phyloP scores from a whole-genome alignment of 495 filamentous ascomycete species.

The Xylaria intraflava region DNA sequence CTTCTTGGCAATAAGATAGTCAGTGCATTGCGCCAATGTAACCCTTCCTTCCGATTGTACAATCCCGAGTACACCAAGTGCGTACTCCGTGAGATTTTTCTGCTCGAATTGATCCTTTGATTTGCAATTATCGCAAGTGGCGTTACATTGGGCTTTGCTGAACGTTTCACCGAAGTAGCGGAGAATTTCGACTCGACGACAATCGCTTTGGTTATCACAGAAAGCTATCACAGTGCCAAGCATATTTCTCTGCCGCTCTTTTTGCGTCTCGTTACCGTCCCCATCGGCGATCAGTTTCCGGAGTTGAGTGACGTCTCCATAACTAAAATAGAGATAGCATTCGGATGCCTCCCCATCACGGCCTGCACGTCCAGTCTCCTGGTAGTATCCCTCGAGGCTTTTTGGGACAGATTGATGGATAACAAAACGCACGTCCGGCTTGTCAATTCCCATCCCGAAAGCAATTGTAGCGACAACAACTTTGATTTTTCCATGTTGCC shows the following conservation, averaged over 20 bases:
- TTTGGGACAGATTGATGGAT: conserved; percentile 89
- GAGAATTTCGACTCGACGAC: conserved; percentile 80
- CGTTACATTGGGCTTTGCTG: conserved; percentile 58
- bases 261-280: conserved; percentile 69
- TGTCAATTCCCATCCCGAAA: conserved; percentile 99
- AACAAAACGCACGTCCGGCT: conserved; percentile 89
- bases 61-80: conserved; percentile 57
- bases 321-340: conserved; percentile 85
- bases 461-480: conserved; percentile 99
- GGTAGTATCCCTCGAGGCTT: conserved; percentile 96
- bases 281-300: conserved; percentile 70
- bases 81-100: conserved; percentile 70
- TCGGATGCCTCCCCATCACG: conserved; percentile 81
- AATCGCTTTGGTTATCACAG: conserved; percentile 82
- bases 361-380: conserved; percentile 92
- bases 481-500: conserved; percentile 71
- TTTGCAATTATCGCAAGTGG: conserved; percentile 80
- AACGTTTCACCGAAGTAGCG: conserved; percentile 89
- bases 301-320: conserved; percentile 57
- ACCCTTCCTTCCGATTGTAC: conserved; percentile 50
- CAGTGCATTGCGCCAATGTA: conserved; percentile 48
- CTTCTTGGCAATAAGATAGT: conserved; percentile 42
- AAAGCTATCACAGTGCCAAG: conserved; percentile 74
- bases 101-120: conserved; percentile 55
- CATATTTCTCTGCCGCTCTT: conserved; percentile 76